Conservation (phyloP, 805 yeast genomes). For the Millerago galiae region DNA sequence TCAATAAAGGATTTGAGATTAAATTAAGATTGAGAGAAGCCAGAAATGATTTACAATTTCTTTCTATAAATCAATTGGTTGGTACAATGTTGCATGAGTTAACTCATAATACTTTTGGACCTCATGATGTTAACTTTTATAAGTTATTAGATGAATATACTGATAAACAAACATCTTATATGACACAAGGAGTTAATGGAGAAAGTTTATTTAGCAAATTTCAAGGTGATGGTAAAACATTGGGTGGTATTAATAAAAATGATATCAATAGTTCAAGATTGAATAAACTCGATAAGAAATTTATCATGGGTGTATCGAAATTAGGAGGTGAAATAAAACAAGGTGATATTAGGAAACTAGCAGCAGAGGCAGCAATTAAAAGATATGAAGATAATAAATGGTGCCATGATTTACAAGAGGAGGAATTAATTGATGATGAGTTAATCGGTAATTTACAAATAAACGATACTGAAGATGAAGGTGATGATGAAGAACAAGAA, state of each 20-base stretch:
- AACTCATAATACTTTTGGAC: constrained; percentile 72
- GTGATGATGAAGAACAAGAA: background rate
- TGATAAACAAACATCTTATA: constrained; percentile 30
- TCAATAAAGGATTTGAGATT: constrained; percentile 69
- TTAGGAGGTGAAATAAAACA: constrained; percentile 10
- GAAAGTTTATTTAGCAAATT: constrained; percentile 3
- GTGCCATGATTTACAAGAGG: constrained; percentile 31
- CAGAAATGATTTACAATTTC: constrained; percentile 43
- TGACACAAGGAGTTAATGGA: constrained; percentile 27
- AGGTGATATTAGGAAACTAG: constrained; percentile 34
- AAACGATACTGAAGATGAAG: constrained; percentile 1
- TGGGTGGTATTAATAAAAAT: constrained; percentile 9
- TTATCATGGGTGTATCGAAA: constrained; percentile 13
- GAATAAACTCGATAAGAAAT: constrained; percentile 23
- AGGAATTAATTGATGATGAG: constrained; percentile 36
- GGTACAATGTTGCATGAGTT: constrained; percentile 89
- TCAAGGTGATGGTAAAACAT: constrained; percentile 10
- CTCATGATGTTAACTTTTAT: constrained; percentile 74
- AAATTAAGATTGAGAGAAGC: constrained; percentile 63
- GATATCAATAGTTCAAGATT: constrained; percentile 30
- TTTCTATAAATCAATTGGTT: constrained; percentile 57
- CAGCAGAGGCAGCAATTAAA: constrained; percentile 57
- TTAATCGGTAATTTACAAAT: constrained; percentile 24
- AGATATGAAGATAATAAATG: constrained; percentile 46
- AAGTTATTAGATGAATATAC: constrained; percentile 52